Conservation (phyloP, 1,284 basidiomycete genomes). For the Ganoderma leucocontextum region DNA sequence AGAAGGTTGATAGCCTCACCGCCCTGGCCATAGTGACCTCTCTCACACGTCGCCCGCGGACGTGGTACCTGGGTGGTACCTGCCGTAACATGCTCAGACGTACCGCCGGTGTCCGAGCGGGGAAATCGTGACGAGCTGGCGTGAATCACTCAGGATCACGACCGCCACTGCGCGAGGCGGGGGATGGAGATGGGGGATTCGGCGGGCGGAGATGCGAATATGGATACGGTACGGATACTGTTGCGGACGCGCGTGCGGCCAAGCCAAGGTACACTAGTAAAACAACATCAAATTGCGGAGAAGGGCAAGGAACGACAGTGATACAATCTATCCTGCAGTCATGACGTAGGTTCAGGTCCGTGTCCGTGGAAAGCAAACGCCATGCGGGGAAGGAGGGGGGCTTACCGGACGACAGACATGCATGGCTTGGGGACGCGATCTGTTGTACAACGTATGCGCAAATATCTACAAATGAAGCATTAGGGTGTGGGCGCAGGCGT, state of each 20-base stretch:
- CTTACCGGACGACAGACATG: conserved; percentile 7
- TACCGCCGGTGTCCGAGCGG: background rate
- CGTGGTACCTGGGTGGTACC: background rate
- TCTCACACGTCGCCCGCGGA: conserved; percentile 7
- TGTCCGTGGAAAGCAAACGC: background rate
- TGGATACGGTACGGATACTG: background rate
- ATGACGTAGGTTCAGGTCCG: conserved; percentile 8
- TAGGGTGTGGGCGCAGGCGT: conserved; percentile 21
- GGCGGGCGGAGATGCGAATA: background rate
- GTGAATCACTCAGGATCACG: conserved; percentile 10
- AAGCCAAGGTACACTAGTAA: conserved; percentile 11
- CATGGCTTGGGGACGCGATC: background rate
- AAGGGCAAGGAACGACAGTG: conserved; percentile 16
- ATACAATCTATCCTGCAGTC: conserved; percentile 28
- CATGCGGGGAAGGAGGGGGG: conserved; percentile 1
- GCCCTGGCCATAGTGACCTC: background rate
- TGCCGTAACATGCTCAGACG: conserved; percentile 1
- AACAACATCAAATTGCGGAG: conserved; percentile 29
- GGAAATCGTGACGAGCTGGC: background rate
- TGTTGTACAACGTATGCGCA: conserved; percentile 19
- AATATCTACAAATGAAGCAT: conserved; percentile 31
- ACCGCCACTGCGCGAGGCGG: background rate
- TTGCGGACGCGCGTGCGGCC: background rate
- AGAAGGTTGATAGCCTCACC: conserved; percentile 5
- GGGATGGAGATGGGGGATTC: background rate